phyloP scores from a whole-genome alignment of 768 basidiomycete species.

The Exidia glandulosa region DNA sequence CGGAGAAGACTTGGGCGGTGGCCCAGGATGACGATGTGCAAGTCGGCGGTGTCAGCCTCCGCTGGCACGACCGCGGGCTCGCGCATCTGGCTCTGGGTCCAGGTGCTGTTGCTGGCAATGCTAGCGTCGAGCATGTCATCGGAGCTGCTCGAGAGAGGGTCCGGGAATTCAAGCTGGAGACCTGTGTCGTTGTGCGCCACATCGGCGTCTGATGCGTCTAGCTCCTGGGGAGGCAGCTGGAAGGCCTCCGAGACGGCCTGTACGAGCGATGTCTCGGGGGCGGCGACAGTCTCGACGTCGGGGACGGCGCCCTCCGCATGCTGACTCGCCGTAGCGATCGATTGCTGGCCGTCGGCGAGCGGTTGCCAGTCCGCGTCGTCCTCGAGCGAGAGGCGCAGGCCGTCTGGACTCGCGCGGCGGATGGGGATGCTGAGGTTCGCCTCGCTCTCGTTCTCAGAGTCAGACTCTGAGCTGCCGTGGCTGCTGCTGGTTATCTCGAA shows the following conservation, averaged over 20 bases:
- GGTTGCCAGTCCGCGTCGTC: background rate
- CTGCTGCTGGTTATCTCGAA: constrained; percentile 63
- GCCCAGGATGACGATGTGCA: background rate
- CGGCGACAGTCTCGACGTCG: background rate
- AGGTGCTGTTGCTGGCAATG: background rate
- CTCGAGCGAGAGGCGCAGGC: background rate
- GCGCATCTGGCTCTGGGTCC: background rate
- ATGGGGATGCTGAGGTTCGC: constrained; percentile 39
- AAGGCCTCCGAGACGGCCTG: too few relatives aligned
- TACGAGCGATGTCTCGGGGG: background rate
- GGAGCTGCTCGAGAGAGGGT: background rate
- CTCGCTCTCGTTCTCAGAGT: constrained; percentile 52
- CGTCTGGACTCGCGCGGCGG: constrained; percentile 35
- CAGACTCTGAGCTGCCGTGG: constrained; percentile 62
- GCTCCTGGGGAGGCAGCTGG: too few relatives aligned
- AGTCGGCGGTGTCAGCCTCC: background rate
- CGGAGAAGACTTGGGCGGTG: background rate
- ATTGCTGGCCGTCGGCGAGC: background rate
- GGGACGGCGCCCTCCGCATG: background rate
- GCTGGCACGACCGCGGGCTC: background rate
- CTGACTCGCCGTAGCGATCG: background rate
- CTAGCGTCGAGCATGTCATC: background rate
- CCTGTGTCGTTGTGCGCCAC: background rate
- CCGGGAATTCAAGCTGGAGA: background rate
- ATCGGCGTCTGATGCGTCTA: background rate